Percentiles rank a stretch among this genome's conserved stretches.
phyloP scores from a whole-genome alignment of 2,329 filamentous ascomycete genomes.

The Diaporthe velutina region DNA sequence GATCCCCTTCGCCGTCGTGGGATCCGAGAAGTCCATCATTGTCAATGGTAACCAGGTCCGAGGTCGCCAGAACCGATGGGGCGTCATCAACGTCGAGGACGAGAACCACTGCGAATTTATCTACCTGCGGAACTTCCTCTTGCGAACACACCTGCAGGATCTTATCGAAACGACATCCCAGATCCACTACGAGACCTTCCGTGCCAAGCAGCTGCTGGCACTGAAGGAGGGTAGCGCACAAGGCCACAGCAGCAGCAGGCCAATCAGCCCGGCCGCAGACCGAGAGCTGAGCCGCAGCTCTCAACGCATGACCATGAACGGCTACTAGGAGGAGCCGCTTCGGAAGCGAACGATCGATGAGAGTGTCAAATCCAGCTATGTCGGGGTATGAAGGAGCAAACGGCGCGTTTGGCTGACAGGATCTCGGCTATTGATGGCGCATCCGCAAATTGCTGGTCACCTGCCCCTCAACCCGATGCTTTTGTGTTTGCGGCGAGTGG shows the following conservation, averaged over 20 bases:
- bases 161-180: slow-evolving; percentile 99
- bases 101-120: slow-evolving; percentile 99
- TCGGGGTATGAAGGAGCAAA: slow-evolving; percentile 35
- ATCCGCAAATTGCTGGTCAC: slow-evolving; percentile 44
- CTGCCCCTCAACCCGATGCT: slow-evolving; percentile 47
- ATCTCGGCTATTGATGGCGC: slow-evolving; percentile 32
- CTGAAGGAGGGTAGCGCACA: slow-evolving; percentile 98
- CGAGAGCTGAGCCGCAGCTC: slow-evolving; percentile 97
- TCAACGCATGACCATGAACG: slow-evolving; percentile 98
- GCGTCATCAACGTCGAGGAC: slow-evolving; percentile 99
- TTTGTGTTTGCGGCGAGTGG: slow-evolving; percentile 49
- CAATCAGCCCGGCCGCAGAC: slow-evolving; percentile 95
- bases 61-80: slow-evolving; percentile 98
- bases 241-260: slow-evolving; percentile 85
- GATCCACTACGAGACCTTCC: slow-evolving; percentile 99
- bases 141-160: slow-evolving; percentile 97
- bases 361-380: slow-evolving; percentile 38
- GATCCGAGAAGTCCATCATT: slow-evolving; percentile 97
- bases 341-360: slow-evolving; percentile 40
- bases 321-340: slow-evolving; percentile 75
- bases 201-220: slow-evolving; percentile 96
- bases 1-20: slow-evolving; percentile 97
- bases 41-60: slow-evolving; percentile 98
- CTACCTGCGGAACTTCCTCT: slow-evolving; percentile 98
- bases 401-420: slow-evolving; percentile 29